Evolutionary conservation across 805 yeast genomes (phyloP).

Genomic region (Candida mattraensis): DNA sequence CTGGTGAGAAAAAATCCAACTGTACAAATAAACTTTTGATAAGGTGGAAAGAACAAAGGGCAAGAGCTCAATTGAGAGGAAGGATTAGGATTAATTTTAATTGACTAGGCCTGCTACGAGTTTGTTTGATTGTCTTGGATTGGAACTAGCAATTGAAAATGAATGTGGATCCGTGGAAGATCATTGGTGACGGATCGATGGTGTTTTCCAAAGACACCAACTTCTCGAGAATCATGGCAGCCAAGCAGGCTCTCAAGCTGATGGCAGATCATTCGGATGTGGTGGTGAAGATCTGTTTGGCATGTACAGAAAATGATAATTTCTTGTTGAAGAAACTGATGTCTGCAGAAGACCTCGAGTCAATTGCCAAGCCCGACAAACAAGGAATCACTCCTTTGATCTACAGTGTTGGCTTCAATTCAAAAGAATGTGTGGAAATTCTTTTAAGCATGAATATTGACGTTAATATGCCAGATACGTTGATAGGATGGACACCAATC

Average conservation of each 20-base stretch:
- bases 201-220: slow-evolving; percentile 28
- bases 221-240: slow-evolving; percentile 35
- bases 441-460: slow-evolving; percentile 44
- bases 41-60: no score
- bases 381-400: slow-evolving; percentile 49
- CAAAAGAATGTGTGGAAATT: slow-evolving; percentile 48
- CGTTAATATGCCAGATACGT: slow-evolving; percentile 49
- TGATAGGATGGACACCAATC: slow-evolving; percentile 61
- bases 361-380: slow-evolving; percentile 32
- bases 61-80: no score
- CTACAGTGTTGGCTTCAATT: slow-evolving; percentile 56
- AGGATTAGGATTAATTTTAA: no score
- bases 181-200: slow-evolving; percentile 21
- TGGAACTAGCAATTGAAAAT: slow-evolving; percentile 15
- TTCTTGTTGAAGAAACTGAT: slow-evolving; percentile 29
- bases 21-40: no score
- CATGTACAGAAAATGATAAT: slow-evolving; percentile 40
- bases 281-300: slow-evolving; percentile 36
- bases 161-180: slow-evolving; percentile 36
- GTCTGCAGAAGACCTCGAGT: slow-evolving; percentile 17
- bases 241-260: slow-evolving; percentile 35
- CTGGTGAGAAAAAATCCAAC: no score
- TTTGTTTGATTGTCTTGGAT: slow-evolving; percentile 2
- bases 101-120: no score
- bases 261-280: slow-evolving; percentile 31